Conservation (phyloP, 139 green algal genomes). For the Spirogloea muscicola region DNA sequence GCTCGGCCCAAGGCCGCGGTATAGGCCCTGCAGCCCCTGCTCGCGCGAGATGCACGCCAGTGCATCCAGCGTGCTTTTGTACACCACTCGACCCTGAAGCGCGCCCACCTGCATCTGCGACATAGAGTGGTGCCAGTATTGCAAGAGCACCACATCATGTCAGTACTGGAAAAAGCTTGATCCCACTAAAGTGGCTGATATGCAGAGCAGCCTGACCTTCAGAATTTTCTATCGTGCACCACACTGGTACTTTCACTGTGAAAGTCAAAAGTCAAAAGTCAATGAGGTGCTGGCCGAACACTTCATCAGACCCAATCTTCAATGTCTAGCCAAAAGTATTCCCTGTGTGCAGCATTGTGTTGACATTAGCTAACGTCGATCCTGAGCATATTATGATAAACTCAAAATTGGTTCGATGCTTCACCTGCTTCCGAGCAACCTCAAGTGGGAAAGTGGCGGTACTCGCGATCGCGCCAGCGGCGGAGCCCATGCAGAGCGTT, state of each 20-base stretch:
- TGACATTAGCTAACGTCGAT: too few species aligned
- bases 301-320: too few species aligned
- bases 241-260: too few species aligned
- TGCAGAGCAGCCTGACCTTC: too few species aligned
- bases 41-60: slow-evolving; percentile 25
- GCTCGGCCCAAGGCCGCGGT: slow-evolving; percentile 23
- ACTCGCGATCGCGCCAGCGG: slow-evolving; percentile 33
- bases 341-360: too few species aligned
- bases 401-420: neutral
- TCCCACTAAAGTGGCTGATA: too few species aligned
- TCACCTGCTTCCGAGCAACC: slow-evolving; percentile 39
- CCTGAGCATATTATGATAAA: too few species aligned
- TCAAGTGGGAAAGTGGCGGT: slow-evolving; percentile 38
- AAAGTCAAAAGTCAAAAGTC: too few species aligned
- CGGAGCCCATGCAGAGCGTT: slow-evolving; percentile 42
- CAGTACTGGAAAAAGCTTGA: too few species aligned
- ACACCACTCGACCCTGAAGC: slow-evolving; percentile 20
- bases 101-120: slow-evolving; percentile 24
- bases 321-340: too few species aligned
- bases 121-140: neutral
- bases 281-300: too few species aligned
- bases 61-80: slow-evolving; percentile 20
- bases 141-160: neutral
- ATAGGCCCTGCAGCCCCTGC: slow-evolving; percentile 25
- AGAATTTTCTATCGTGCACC: too few species aligned